phyloP scores from a whole-genome alignment of 192 early-diverging fungal genomes.

The Entomortierella beljakovae region DNA sequence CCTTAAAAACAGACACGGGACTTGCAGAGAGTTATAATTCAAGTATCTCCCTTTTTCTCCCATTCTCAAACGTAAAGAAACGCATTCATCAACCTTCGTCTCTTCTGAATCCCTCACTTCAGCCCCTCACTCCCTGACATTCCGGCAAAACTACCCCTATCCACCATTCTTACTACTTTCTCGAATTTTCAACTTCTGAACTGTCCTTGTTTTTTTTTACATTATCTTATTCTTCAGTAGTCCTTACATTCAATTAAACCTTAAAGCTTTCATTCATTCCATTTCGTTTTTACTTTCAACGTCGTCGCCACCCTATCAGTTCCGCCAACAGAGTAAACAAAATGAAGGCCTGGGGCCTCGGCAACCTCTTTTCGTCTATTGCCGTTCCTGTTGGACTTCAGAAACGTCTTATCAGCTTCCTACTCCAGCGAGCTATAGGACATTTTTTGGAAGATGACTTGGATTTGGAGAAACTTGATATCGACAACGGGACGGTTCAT shows the following conservation, averaged over 20 bases:
- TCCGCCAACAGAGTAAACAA: slow-evolving; percentile 1
- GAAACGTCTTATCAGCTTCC: slow-evolving; percentile 86
- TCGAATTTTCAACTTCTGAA: background rate
- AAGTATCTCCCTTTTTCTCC: too few relatives aligned
- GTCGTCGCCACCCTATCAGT: background rate
- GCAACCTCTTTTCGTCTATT: slow-evolving; percentile 54
- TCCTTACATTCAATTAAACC: background rate
- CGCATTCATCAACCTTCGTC: too few relatives aligned
- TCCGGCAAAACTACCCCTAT: background rate
- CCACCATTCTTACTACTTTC: background rate
- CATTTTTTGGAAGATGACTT: slow-evolving; percentile 83
- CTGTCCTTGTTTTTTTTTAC: background rate
- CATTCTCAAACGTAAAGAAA: too few relatives aligned
- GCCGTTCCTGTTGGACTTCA: slow-evolving; percentile 77
- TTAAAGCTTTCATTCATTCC: background rate
- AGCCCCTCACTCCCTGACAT: background rate
- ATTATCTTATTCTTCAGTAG: too few relatives aligned
- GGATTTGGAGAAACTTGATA: slow-evolving; percentile 85
- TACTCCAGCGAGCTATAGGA: slow-evolving; percentile 84
- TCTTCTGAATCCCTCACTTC: background rate
- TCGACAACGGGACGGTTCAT: slow-evolving; percentile 81
- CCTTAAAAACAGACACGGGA: too few relatives aligned
- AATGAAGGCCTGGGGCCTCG: slow-evolving; percentile 54
- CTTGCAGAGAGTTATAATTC: too few relatives aligned
- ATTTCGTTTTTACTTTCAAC: background rate